Evolutionary conservation across 2,329 filamentous ascomycete species (phyloP).

Genomic region (Monilinia aucupariae): DNA sequence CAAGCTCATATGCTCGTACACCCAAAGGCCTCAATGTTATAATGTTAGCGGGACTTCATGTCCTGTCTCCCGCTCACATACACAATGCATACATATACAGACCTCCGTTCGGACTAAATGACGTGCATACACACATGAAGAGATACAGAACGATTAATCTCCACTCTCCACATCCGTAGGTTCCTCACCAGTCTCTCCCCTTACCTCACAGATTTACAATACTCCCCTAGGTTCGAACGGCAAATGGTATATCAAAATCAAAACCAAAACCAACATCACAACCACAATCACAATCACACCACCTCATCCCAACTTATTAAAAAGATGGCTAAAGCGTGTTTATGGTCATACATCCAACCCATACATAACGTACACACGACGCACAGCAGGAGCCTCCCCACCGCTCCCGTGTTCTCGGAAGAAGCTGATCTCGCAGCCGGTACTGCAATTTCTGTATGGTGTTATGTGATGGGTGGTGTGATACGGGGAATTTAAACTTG

Average conservation of each 20-base stretch:
- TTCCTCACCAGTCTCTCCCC: no score
- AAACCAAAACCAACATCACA: background rate
- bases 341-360: background rate
- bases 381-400: background rate
- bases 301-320: background rate
- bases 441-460: background rate
- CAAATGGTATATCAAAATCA: background rate
- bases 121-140: background rate
- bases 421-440: background rate
- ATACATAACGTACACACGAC: background rate
- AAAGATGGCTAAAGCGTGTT: slow-evolving; percentile 16
- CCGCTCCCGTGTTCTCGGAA: background rate
- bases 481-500: background rate
- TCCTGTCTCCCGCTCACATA: background rate
- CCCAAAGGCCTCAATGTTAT: no score
- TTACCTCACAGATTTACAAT: background rate
- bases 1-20: no score
- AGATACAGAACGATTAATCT: background rate
- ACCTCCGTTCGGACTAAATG: background rate
- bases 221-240: background rate
- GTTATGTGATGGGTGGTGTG: background rate
- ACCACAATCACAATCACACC: no score
- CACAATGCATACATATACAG: background rate
- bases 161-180: no score
- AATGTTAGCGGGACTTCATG: no score